These are phyloP conservation scores for Aquilaria malaccensis DNA, from an alignment of 345 rosid species.

Conservation along the genomic window DNA sequence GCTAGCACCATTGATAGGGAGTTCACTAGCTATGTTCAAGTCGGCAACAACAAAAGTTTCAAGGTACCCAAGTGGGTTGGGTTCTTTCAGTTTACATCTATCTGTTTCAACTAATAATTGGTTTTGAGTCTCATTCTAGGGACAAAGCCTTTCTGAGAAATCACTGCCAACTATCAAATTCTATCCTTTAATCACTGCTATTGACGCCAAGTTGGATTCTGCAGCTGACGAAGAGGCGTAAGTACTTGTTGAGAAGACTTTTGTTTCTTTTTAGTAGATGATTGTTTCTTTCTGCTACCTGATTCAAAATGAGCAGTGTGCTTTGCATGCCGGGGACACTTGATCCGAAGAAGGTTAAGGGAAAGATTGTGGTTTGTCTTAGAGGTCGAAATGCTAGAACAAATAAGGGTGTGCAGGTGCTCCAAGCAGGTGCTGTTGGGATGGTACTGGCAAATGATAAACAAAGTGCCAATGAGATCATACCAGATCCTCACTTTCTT, in stretches of 20 bases:
- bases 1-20: slow-evolving; percentile 79
- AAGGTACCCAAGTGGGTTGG: slow-evolving; percentile 30
- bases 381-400: slow-evolving; percentile 21
- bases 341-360: slow-evolving; percentile 51
- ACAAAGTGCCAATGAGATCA: slow-evolving; percentile 16
- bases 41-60: slow-evolving; percentile 30
- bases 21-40: slow-evolving; percentile 37
- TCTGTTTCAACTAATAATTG: too few relatives aligned
- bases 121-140: slow-evolving; percentile 24
- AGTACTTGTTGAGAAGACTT: not conserved
- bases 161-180: slow-evolving; percentile 26
- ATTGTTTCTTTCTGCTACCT: not conserved
- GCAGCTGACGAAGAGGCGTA: slow-evolving; percentile 36
- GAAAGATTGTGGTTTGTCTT: slow-evolving; percentile 54
- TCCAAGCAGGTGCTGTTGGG: slow-evolving; percentile 41
- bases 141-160: slow-evolving; percentile 44
- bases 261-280: not conserved
- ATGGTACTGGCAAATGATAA: slow-evolving; percentile 43
- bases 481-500: slow-evolving; percentile 32
- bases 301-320: slow-evolving; percentile 13
- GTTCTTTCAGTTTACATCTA: not conserved
- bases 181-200: slow-evolving; percentile 48
- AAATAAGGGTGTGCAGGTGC: slow-evolving; percentile 28
- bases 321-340: slow-evolving; percentile 35
- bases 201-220: slow-evolving; percentile 28